A percentile compares a stretch with the other conserved stretches of the same genome.
phyloP scores from a whole-genome alignment of 306 rosid species.

The Parietaria judaica region DNA sequence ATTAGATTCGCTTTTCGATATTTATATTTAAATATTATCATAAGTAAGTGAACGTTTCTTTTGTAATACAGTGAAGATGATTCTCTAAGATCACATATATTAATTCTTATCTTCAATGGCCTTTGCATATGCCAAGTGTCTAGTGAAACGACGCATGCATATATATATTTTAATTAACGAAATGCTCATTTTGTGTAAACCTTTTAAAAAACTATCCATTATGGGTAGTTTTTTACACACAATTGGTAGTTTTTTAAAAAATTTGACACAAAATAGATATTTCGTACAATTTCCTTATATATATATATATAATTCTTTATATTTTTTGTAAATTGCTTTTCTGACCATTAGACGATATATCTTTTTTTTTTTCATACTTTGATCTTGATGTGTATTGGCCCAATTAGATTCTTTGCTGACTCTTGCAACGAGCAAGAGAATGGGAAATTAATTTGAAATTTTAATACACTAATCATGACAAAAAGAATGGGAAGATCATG shows the following conservation, averaged over 20 bases:
- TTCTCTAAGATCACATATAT: neutral
- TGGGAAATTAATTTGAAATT: neutral
- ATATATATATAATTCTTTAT: neutral
- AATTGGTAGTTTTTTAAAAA: too few relatives aligned
- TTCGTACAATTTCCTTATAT: too few relatives aligned
- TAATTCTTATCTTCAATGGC: neutral
- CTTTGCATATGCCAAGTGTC: slow-evolving; percentile 8
- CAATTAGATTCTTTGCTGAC: slow-evolving; percentile 2
- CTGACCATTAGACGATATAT: neutral
- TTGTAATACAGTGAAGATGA: slow-evolving; percentile 1
- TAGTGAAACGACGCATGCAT: neutral
- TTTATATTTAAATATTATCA: neutral
- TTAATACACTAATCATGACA: neutral
- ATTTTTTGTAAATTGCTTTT: slow-evolving; percentile 4
- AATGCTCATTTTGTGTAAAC: too few relatives aligned
- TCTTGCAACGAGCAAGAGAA: neutral
- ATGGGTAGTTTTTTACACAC: too few relatives aligned
- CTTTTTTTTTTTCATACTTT: neutral
- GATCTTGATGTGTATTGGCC: slow-evolving; percentile 2
- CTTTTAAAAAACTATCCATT: too few relatives aligned
- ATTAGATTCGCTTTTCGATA: neutral
- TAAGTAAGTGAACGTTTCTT: neutral
- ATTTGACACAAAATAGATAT: too few relatives aligned
- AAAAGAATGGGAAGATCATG: neutral
- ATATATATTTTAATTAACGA: too few relatives aligned